These are phyloP conservation scores for Globisporangium barbulae DNA, from an alignment of 352 stramenopile species.

Conservation along the genomic window DNA sequence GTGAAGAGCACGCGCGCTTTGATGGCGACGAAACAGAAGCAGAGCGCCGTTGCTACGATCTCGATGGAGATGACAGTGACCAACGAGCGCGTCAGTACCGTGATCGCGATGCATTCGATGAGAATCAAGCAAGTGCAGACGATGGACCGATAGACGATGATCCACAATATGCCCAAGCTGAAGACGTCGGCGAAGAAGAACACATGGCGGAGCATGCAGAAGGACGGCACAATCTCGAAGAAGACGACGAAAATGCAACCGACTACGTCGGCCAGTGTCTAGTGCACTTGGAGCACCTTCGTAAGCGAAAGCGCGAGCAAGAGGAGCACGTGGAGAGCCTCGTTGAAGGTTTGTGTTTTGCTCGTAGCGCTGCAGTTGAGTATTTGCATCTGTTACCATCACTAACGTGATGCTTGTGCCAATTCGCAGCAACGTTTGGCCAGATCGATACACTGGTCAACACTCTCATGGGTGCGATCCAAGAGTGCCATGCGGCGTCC, in stretches of 20 bases:
- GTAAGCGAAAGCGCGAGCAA: conserved; percentile 10
- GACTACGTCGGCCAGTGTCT: conserved; percentile 6
- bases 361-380: not conserved
- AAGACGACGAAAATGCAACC: not conserved
- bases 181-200: not conserved
- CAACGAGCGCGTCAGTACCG: not conserved
- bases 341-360: conserved; percentile 6
- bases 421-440: conserved; percentile 3
- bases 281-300: conserved; percentile 1
- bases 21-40: too few species aligned
- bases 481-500: conserved; percentile 4
- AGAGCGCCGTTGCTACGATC: not conserved
- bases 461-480: conserved; percentile 4
- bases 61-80: not conserved
- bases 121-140: not conserved
- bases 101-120: not conserved
- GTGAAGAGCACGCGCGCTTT: not conserved
- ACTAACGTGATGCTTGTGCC: not conserved
- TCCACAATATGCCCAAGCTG: not conserved
- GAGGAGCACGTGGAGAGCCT: conserved; percentile 5
- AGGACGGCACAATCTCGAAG: not conserved
- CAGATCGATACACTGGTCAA: conserved; percentile 10
- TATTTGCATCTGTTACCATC: too few species aligned
- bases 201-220: not conserved
- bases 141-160: not conserved